Base-by-base conservation (phyloP, 768 basidiomycete species). In the Tricholoma terreum region DNA sequence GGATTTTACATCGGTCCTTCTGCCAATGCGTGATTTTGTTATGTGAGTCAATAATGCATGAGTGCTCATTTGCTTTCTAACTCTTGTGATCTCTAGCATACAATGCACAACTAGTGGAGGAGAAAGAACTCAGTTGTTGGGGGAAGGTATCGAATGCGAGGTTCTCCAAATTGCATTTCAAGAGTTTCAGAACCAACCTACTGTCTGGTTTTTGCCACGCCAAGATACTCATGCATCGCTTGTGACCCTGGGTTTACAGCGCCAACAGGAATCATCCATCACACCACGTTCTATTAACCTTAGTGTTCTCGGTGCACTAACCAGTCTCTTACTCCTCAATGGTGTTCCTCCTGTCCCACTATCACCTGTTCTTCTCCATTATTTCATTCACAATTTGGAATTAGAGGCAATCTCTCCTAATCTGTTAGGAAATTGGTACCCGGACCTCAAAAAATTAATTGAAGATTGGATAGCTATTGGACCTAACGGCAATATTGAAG, bases 321-420 rank as follows among this genome's bases (percentile, higher is more conserved):
- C 42, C 9, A 42, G 19, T 43, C 19, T 22, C 11, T 43, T 43
- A 43, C 42, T 43, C 19, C 42, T 43, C 42, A 21, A 12, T 12
- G 42, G 42, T 21, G 19, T 43, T 21, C 19, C 42, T 43, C 42
- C 19, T 1, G 8, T 22, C 42, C 19, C 42, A 21, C 42, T 43
- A 43, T 43, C 42, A 21, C 42, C 42, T 43, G 42, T 43, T 11
- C 42, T 43, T 21, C 31, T 51, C 10, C 30, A 51, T 17, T 51
- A 51, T 51, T 51, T 27, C n/a, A 51, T 51, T 33, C 50, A 51
- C 22, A 24, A 38, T 6, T 51, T 34, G 33, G 50, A 51, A 12
- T 12, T 51, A 14, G 22, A 51, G 15, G 31, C 31, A 14, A 51
- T 51, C 36, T 38, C 33, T 17, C 33, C 10, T 34, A 17, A 38